These are phyloP conservation scores for Furcasterigmium sp. DNA, from an alignment of 2,329 filamentous ascomycete genomes.

Conservation along the genomic window DNA sequence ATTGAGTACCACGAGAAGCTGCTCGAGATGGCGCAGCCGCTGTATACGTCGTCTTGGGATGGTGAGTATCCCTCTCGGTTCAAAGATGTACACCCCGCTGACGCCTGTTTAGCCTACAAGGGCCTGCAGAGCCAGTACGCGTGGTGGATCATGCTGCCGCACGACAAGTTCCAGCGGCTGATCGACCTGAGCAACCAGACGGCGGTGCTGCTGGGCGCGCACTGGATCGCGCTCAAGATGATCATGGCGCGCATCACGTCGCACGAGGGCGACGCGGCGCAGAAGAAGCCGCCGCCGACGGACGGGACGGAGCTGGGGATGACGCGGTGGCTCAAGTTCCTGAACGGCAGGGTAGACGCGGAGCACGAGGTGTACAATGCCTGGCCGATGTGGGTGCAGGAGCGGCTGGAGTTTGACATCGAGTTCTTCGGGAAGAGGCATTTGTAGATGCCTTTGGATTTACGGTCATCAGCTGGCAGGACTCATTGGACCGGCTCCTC, in stretches of 20 bases:
- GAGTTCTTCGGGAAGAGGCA: conserved; percentile 35
- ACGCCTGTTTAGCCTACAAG: conserved; percentile 48
- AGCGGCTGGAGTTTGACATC: conserved; percentile 39
- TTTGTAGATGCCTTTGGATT: conserved; percentile 4
- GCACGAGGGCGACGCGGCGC: conserved; percentile 26
- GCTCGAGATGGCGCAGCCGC: conserved; percentile 41
- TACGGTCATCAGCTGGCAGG: no score
- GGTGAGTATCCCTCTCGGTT: no score
- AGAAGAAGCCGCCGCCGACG: conserved; percentile 18
- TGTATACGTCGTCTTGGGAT: conserved; percentile 46
- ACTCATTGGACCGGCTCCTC: no score
- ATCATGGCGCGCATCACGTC: conserved; percentile 46
- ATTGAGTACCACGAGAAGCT: conserved; percentile 39
- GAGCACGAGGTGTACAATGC: conserved; percentile 41
- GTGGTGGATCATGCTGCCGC: conserved; percentile 55
- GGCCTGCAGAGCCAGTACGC: conserved; percentile 43
- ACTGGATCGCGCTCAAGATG: conserved; percentile 51
- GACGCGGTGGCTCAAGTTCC: conserved; percentile 42
- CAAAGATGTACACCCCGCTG: no score
- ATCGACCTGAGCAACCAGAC: conserved; percentile 42
- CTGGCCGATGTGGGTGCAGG: conserved; percentile 52
- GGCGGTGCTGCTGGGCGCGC: conserved; percentile 41
- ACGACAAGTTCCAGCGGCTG: conserved; percentile 44
- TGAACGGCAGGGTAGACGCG: conserved; percentile 41
- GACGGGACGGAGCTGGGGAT: conserved; percentile 25